A percentile compares a stretch with the other conserved stretches of the same genome.
phyloP scores from a whole-genome alignment of 1,139 yeast species.

The Arxiozyma bovina region DNA sequence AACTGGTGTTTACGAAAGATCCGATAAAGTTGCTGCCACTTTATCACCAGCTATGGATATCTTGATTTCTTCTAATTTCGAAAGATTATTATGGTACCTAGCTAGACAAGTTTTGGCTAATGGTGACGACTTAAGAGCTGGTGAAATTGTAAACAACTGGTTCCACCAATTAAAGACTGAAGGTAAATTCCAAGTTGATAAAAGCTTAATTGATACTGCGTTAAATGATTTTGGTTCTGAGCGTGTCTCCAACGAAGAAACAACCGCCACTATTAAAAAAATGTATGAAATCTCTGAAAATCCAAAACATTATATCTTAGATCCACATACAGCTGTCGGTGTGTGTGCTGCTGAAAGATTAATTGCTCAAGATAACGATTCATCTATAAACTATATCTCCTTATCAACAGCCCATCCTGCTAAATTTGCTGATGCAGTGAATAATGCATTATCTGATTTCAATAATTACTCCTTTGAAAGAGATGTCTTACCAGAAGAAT shows the following conservation, averaged over 20 bases:
- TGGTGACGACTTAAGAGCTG: conserved; percentile 61
- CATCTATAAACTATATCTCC: conserved; percentile 52
- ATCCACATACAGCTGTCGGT: conserved; percentile 96
- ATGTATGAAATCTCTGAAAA: conserved; percentile 45
- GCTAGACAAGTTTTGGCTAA: conserved; percentile 59
- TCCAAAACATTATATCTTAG: conserved; percentile 71
- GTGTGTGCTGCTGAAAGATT: conserved; percentile 64
- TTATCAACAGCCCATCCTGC: conserved; percentile 98
- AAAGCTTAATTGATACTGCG: conserved; percentile 57
- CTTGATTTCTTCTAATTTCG: conserved; percentile 87
- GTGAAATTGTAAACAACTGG: conserved; percentile 61
- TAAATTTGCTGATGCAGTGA: conserved; percentile 92
- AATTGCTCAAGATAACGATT: conserved; percentile 41
- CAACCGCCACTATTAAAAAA: conserved; percentile 64
- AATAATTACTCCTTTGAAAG: conserved; percentile 75
- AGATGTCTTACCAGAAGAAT: conserved; percentile 83
- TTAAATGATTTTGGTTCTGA: conserved; percentile 64
- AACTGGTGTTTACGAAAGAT: conserved; percentile 73
- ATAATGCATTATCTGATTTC: conserved; percentile 57
- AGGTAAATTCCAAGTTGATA: conserved; percentile 70
- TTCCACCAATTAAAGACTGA: conserved; percentile 67
- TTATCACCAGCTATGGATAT: conserved; percentile 98
- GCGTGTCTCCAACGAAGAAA: conserved; percentile 69
- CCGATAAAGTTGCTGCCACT: conserved; percentile 73
- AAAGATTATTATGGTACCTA: conserved; percentile 90